A percentile compares a stretch with the other conserved stretches of the same genome.
These are phyloP conservation scores for Panaeolus papilionaceus DNA, from an alignment of 768 basidiomycete species.

Conservation along the genomic window DNA sequence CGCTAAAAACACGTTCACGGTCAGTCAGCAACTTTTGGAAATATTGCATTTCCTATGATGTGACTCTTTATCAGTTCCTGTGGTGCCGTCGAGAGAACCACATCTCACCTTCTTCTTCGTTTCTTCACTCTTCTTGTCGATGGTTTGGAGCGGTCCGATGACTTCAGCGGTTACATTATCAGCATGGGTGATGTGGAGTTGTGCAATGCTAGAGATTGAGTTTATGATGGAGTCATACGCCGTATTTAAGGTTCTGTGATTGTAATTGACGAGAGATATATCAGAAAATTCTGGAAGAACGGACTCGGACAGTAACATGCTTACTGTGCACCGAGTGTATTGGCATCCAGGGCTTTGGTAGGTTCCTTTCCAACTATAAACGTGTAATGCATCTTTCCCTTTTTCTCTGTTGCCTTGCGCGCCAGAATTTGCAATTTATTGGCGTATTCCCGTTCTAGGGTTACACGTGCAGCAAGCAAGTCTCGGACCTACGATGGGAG, in stretches of 20 bases:
- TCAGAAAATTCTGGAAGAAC: conserved; percentile 16
- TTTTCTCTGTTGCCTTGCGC: conserved; percentile 76
- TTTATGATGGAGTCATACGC: conserved; percentile 73
- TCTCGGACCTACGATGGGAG: conserved; percentile 64
- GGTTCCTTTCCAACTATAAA: conserved; percentile 74
- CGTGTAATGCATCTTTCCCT: conserved; percentile 56
- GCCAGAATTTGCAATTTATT: conserved; percentile 68
- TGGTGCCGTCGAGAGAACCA: background rate
- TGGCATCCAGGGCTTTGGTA: conserved; percentile 63
- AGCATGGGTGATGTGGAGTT: conserved; percentile 73
- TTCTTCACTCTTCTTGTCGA: conserved; percentile 70
- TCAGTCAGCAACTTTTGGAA: conserved; percentile 76
- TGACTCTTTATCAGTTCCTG: background rate
- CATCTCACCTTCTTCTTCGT: conserved; percentile 67
- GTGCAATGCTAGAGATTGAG: conserved; percentile 63
- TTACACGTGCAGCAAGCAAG: conserved; percentile 67
- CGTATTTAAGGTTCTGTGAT: conserved; percentile 68
- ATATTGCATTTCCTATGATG: conserved; percentile 66
- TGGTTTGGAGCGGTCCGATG: conserved; percentile 62
- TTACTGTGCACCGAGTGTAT: conserved; percentile 62
- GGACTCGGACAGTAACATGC: background rate
- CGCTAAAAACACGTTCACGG: conserved; percentile 69
- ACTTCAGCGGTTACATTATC: conserved; percentile 66
- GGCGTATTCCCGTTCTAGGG: conserved; percentile 82
- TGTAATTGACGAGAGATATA: conserved; percentile 13